phyloP scores from a whole-genome alignment of 495 filamentous ascomycete species.

The Stereocaulon alpinum region DNA sequence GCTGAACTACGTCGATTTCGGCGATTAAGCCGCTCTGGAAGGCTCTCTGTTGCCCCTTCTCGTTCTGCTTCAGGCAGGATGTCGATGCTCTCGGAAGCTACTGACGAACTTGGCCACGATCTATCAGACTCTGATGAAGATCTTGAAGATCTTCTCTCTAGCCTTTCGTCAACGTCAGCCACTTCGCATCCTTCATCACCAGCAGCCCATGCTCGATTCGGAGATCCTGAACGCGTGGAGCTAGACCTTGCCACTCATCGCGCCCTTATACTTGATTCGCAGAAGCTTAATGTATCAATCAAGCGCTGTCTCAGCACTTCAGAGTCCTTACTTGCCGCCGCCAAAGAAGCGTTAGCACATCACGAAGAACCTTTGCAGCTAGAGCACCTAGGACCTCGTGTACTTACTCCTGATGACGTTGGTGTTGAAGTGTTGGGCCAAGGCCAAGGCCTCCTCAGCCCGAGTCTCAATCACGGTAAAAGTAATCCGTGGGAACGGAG shows the following conservation, averaged over 20 bases:
- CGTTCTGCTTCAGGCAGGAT: conserved; percentile 34
- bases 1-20: conserved; percentile 76
- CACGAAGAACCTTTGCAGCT: conserved; percentile 64
- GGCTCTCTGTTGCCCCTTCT: conserved; percentile 48
- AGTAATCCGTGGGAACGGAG: conserved; percentile 16
- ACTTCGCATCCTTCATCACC: conserved; percentile 27
- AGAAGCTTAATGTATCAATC: conserved; percentile 88
- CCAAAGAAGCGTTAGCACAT: conserved; percentile 75
- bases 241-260: conserved; percentile 84
- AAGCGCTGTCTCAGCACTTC: conserved; percentile 79
- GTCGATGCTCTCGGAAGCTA: conserved; percentile 29
- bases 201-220: conserved; percentile 33
- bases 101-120: conserved; percentile 25
- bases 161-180: conserved; percentile 21
- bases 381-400: conserved; percentile 62
- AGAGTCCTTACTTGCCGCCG: conserved; percentile 81
- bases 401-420: conserved; percentile 58
- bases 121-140: conserved; percentile 30
- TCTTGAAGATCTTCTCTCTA: conserved; percentile 35
- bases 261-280: conserved; percentile 73
- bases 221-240: conserved; percentile 66
- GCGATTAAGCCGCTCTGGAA: conserved; percentile 66
- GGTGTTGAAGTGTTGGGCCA: conserved; percentile 31
- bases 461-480: neutral
- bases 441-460: conserved; percentile 17